Evolutionary conservation across 805 yeast genomes (phyloP), one percentile per base, ranked within the genome.

Genomic region (Candida rishiriensis): DNA sequence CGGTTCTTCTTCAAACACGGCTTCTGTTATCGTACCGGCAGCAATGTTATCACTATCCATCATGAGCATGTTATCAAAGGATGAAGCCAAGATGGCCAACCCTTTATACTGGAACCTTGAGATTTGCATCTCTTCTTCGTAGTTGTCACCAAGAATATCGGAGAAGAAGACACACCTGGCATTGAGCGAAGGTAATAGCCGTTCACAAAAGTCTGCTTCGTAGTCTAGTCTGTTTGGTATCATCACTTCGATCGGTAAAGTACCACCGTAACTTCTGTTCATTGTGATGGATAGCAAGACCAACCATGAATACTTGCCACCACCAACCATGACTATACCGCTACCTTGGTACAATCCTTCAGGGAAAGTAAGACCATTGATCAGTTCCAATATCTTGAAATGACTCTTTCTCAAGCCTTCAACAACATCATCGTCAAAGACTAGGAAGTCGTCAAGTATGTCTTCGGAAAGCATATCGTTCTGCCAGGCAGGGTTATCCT

Each of bases 321-420:
- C 85, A 10, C 83, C 85, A 36, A 79, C 82, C 55, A 71, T 77
- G 2, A 79, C 84, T 10, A 78, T 73, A 14, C 85, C 85, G 50
- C 73, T 65, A 1, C 80, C 76, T 3, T 60, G 56, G 55, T 74
- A 77, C 10, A 76, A 50, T 5, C 66, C 61, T 47, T 69, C 35
- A 4, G 60, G 57, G 31, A 52, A 50, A 13, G 42, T 36, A 12
- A 54, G 28, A 16, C 44, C 57, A 6, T 79, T 78, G 58, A 81
- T 59, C 33, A 60, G 60, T 2, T 59, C 57, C 28, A 76, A 61
- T 10, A 75, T 72, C 36, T 59, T 56, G 4, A 58, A 42, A 57
- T 81, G 86, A 14, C 78, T 69, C 14, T 52, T 50, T 15, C 57
- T 66, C 69, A 81, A 68, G 18, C 66, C 58, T 2, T 52, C 50